Evolutionary conservation across 345 rosid species (phyloP).

Genomic region (Salix udensis): DNA sequence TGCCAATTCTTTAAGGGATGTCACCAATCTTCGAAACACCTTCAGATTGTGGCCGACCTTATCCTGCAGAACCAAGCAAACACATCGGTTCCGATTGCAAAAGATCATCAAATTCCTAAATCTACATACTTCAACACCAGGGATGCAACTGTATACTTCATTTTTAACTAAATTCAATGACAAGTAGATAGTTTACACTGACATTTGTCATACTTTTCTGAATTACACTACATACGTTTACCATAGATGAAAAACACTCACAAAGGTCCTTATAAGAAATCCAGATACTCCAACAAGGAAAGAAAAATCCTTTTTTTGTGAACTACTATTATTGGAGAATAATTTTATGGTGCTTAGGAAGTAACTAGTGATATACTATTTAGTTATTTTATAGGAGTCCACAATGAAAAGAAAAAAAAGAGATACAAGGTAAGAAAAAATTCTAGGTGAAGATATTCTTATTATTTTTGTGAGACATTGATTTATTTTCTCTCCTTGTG

Average conservation of each 20-base stretch:
- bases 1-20: conserved; percentile 69
- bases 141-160: background rate
- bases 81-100: background rate
- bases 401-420: too few species aligned
- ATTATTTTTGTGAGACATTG: too few species aligned
- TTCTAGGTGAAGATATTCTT: too few species aligned
- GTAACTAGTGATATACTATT: too few species aligned
- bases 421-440: too few species aligned
- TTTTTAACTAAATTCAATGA: background rate
- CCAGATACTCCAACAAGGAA: background rate
- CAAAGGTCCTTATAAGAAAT: background rate
- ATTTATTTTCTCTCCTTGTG: too few species aligned
- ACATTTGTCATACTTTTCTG: background rate
- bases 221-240: background rate
- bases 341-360: too few species aligned
- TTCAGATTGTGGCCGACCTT: conserved; percentile 71
- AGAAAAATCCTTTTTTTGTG: background rate
- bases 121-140: background rate
- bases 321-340: too few species aligned
- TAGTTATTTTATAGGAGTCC: too few species aligned
- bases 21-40: conserved; percentile 70
- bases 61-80: conserved; percentile 43
- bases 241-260: background rate
- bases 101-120: too few species aligned
- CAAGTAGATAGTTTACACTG: background rate